Base-by-base conservation (phyloP, 805 yeast genomes). In the Clavispora fructus region DNA sequence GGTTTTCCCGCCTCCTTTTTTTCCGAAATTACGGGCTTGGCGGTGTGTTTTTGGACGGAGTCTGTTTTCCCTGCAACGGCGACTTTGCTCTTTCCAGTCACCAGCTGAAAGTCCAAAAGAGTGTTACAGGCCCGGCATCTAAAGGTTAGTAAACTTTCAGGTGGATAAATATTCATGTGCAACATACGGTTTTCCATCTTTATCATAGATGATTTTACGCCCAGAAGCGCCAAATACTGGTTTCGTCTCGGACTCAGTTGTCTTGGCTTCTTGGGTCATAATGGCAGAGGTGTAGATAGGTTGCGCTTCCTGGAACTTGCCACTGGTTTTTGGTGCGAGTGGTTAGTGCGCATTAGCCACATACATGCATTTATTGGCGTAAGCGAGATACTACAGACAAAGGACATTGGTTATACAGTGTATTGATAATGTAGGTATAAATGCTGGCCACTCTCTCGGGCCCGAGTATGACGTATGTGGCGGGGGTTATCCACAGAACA, bases 161-260 rank as follows among this genome's bases (percentile, higher is more conserved):
- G n/a, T 48, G 44, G 41, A 46, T 49, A 44, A 39, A 28, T 14
- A 17, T 28, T 32, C 23, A 23, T 23, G 31, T 8, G 35, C 7
- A 49, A 80, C 94, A 62, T 73, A 87, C 90, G 97, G 97, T 64
- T 88, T 91, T 1, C 98, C 98, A 64, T 92, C 85, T 61, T 87
- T 83, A 59, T 87, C 97, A 47, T 87, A 80, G 19, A 88, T 65
- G 48, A 89, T 83, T 54, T 78, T 80, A 40, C 84, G 72, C 0
- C 95, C 95, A 19, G 77, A 61, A 2, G 77, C 69, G 0, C 88
- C 88, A 41, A 72, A 54, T 11, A 55, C 72, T 0, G 85, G 82
- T 53, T 53, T 60, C 14, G 19, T n/a, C 25, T 28, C 27, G 30
- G 44, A 1, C 6, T 44, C 40, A 35, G 27, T n/a, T n/a, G 16